Percentiles rank a stretch among this genome's conserved stretches.
Conservation (phyloP, 345 rosid species). For the Cardiospermum halicacabum region DNA sequence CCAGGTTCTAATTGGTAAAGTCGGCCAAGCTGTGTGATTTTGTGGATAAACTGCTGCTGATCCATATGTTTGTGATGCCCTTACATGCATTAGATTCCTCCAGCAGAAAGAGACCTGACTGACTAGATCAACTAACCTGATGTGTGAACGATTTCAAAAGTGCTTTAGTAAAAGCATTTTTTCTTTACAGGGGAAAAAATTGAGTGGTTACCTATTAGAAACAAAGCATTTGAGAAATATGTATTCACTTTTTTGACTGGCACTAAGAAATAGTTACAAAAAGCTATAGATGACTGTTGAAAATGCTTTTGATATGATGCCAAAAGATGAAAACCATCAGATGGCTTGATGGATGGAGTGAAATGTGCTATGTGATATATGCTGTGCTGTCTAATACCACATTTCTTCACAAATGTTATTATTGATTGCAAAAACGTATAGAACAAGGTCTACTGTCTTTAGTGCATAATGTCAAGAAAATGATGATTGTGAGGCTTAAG, state of each 20-base stretch:
- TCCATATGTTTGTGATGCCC: too few species aligned
- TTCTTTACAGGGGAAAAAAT: neutral
- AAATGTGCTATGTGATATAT: too few species aligned
- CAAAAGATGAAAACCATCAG: neutral
- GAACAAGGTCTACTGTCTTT: neutral
- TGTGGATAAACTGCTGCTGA: neutral
- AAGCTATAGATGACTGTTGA: neutral
- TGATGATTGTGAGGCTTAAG: neutral
- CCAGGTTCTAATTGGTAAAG: neutral
- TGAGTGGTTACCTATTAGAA: neutral
- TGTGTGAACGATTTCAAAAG: neutral
- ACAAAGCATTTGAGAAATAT: neutral
- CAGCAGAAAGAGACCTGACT: too few species aligned
- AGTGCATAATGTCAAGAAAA: neutral
- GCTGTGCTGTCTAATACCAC: neutral
- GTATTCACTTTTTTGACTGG: neutral
- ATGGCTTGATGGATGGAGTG: neutral
- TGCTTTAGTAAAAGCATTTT: neutral
- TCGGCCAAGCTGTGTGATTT: neutral
- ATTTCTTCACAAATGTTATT: neutral
- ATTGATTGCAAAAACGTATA: neutral
- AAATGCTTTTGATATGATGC: neutral
- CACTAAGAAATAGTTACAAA: too few species aligned
- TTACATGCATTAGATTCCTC: neutral
- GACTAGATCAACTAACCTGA: too few species aligned